Percentiles rank a stretch among this genome's conserved stretches.
These are phyloP conservation scores for Pseudocercospora vitis DNA, from an alignment of 2,329 filamentous ascomycete species.

Conservation along the genomic window DNA sequence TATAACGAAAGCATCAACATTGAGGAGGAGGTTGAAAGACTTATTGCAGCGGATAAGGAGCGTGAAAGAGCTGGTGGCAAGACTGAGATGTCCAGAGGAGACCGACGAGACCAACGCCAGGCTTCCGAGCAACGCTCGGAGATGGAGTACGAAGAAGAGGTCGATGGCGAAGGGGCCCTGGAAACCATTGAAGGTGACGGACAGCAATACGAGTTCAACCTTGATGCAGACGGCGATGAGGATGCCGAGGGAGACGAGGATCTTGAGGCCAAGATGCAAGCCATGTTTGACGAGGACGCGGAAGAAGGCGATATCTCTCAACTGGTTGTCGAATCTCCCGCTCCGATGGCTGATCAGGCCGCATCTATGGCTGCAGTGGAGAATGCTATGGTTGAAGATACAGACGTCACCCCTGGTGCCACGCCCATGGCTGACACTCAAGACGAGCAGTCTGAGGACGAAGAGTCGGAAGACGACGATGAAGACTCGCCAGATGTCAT, in stretches of 20 bases:
- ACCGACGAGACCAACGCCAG: slow-evolving; percentile 8
- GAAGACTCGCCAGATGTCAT: slow-evolving; percentile 45
- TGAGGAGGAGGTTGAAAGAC: slow-evolving; percentile 72
- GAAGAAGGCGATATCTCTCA: slow-evolving; percentile 31
- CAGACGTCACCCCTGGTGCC: slow-evolving; percentile 25
- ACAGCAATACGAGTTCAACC: slow-evolving; percentile 46
- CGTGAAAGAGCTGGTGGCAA: slow-evolving; percentile 56
- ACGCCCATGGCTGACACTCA: slow-evolving; percentile 28
- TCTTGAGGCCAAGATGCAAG: slow-evolving; percentile 38
- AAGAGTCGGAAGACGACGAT: slow-evolving; percentile 50
- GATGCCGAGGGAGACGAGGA: slow-evolving; percentile 35
- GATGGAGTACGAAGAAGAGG: slow-evolving; percentile 40
- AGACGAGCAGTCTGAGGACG: slow-evolving; percentile 40
- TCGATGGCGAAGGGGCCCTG: slow-evolving; percentile 45
- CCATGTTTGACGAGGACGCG: slow-evolving; percentile 42
- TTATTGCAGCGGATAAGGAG: slow-evolving; percentile 67
- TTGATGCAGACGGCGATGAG: slow-evolving; percentile 39
- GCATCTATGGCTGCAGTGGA: slow-evolving; percentile 30
- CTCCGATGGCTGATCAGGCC: slow-evolving; percentile 31
- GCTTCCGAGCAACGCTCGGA: slow-evolving; percentile 3
- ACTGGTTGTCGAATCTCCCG: slow-evolving; percentile 30
- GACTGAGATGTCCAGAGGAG: slow-evolving; percentile 22
- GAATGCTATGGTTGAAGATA: slow-evolving; percentile 23
- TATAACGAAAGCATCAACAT: slow-evolving; percentile 83
- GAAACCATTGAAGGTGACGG: slow-evolving; percentile 36